phyloP scores from a whole-genome alignment of 305 asterid genomes.

The Solanum hybrid region DNA sequence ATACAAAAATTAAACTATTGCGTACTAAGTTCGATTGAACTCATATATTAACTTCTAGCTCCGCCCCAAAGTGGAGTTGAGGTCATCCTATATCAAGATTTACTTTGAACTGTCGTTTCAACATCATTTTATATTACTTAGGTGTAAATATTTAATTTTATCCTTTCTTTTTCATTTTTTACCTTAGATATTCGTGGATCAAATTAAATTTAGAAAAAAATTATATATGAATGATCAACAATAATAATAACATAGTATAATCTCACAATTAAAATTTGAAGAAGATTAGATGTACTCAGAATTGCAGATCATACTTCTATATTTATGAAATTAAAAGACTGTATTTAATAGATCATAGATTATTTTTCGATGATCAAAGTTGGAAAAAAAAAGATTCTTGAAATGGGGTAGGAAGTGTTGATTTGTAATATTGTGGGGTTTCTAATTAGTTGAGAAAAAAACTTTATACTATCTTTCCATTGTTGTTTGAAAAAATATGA shows the following conservation, averaged over 20 bases:
- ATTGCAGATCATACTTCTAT: neutral
- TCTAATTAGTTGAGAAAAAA: constrained; percentile 14
- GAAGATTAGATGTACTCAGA: too few relatives aligned
- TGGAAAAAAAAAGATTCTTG: constrained; percentile 15
- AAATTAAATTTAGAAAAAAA: neutral
- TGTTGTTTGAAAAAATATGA: constrained; percentile 25
- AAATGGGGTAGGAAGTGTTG: constrained; percentile 30
- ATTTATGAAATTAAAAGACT: fast-evolving
- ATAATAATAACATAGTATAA: neutral
- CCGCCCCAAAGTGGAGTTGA: neutral
- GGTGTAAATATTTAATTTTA: neutral
- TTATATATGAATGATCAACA: neutral
- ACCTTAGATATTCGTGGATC: fast-evolving
- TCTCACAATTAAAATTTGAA: fast-evolving
- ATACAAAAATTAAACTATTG: neutral
- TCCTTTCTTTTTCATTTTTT: neutral
- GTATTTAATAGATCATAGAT: fast-evolving
- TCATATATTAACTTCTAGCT: neutral
- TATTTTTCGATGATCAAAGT: neutral
- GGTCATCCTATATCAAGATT: neutral
- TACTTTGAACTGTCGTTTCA: neutral
- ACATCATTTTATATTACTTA: neutral
- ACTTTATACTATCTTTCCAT: constrained; percentile 13
- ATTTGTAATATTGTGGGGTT: constrained; percentile 29
- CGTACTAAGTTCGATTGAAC: neutral